These are phyloP conservation scores for Adansonia gregorii DNA, from an alignment of 441 rosid species.

Conservation along the genomic window DNA sequence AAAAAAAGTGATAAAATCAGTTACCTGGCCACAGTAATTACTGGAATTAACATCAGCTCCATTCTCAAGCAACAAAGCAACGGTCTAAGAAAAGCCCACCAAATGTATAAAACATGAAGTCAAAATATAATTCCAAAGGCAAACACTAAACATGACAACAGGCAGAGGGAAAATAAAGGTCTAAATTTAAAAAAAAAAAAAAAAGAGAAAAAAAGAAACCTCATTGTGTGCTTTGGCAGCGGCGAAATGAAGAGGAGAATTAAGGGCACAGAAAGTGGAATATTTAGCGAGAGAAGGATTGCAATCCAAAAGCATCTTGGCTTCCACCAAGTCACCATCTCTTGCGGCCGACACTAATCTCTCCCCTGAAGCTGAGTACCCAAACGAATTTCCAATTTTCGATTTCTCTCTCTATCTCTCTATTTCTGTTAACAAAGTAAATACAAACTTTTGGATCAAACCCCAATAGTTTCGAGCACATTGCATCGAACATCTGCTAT, in stretches of 20 bases:
- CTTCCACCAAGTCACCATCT: constrained; percentile 93
- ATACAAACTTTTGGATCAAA: too few relatives aligned
- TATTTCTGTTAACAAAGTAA: not conserved
- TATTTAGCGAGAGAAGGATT: constrained; percentile 97
- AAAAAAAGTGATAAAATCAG: too few relatives aligned
- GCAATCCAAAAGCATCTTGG: constrained; percentile 91
- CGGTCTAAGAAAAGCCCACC: constrained; percentile 56
- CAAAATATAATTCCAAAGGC: constrained; percentile 6
- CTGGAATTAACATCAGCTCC: constrained; percentile 97
- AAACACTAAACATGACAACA: not conserved
- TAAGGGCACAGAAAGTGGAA: constrained; percentile 91
- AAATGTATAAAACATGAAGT: not conserved
- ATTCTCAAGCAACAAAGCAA: constrained; percentile 74
- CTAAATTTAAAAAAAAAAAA: not conserved
- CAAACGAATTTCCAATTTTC: constrained; percentile 93
- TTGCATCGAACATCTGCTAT: too few relatives aligned
- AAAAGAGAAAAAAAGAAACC: constrained; percentile 42
- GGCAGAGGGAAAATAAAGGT: too few relatives aligned
- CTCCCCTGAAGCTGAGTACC: constrained; percentile 98
- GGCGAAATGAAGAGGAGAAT: constrained; percentile 96
- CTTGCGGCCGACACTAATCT: constrained; percentile 93
- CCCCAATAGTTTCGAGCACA: too few relatives aligned
- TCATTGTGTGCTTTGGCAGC: constrained; percentile 97
- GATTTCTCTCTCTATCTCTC: constrained; percentile 10
- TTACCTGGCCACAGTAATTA: constrained; percentile 93